phyloP scores from a whole-genome alignment of 305 asterid species.

The Nicotiana rustica region DNA sequence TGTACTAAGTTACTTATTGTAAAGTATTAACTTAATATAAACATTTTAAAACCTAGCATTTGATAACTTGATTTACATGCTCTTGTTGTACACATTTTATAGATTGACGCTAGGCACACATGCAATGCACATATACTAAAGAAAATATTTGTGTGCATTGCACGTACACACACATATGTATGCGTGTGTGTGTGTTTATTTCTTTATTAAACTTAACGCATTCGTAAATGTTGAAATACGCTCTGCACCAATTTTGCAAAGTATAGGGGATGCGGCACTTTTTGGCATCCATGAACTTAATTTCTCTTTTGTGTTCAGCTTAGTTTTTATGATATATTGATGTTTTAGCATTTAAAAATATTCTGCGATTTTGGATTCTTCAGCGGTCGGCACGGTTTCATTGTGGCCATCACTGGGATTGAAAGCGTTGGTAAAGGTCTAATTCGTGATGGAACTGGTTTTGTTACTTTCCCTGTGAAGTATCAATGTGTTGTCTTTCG shows the following conservation, averaged over 20 bases:
- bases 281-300: not conserved
- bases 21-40: too few relatives aligned
- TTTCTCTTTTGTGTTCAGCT: not conserved
- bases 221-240: not conserved
- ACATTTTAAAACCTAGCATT: too few relatives aligned
- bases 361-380: not conserved
- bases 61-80: too few relatives aligned
- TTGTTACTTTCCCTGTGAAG: constrained; percentile 83
- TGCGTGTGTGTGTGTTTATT: too few relatives aligned
- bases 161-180: too few relatives aligned
- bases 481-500: constrained; percentile 93
- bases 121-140: too few relatives aligned
- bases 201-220: too few relatives aligned
- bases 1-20: too few relatives aligned
- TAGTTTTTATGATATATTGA: not conserved
- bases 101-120: too few relatives aligned
- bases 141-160: too few relatives aligned
- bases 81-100: too few relatives aligned
- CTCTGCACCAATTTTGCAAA: not conserved
- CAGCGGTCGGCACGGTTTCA: constrained; percentile 90
- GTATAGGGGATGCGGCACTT: not conserved
- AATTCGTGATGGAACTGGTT: constrained; percentile 90
- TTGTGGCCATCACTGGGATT: constrained; percentile 88
- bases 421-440: constrained; percentile 87
- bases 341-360: too few relatives aligned